Evolutionary conservation across 805 yeast species (phyloP), one percentile per base, ranked within the genome.

Genomic region (Saturnispora besseyi): DNA sequence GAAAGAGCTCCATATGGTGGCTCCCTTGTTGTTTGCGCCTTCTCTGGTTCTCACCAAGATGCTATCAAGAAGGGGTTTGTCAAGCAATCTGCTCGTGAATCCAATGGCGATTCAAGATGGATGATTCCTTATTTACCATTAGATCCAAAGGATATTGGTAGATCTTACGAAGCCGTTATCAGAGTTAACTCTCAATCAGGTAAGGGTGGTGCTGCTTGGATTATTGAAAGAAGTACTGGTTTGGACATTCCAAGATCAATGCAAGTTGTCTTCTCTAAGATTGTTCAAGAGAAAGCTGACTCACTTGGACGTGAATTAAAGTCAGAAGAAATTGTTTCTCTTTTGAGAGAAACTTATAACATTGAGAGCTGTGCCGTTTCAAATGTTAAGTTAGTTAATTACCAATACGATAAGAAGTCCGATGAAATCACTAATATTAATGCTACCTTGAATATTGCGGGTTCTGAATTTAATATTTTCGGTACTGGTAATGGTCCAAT

Each of bases 131-230:
- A 84, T 72, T 72, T 84, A 61, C 89, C 91, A 53, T 74, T 84
- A 64, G 91, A 84, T 70, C 91, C 91, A 59, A 74, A 81, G 67
- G 91, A 84, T 65, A 79, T 84, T 57, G 91, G 91, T 50, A 75
- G 88, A 72, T 82, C 76, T 58, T 84, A 84, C 65, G 91, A 84
- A 69, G 90, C 89, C 49, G 86, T 84, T 51, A 84, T 84, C 62
- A 75, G 91, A 72, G 90, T 84, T 60, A 84, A 84, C 70, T 84
- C 91, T 22, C 91, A 84, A 69, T 81, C 87, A n/a, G 91, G 91
- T 66, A 84, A 84, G 66, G 91, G 91, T 62, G 91, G 91, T 66
- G 87, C 90, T 43, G 87, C 90, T 22, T 84, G 91, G 91, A 79
- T 84, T 50, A 74, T 84, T 54, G 75, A 82, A 61, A 75, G 86